A percentile compares a stretch with the other conserved stretches of the same genome.
Evolutionary conservation across 129 eudicot genomes (phyloP).

Genomic region (Rutidosis leptorrhynchoides): DNA sequence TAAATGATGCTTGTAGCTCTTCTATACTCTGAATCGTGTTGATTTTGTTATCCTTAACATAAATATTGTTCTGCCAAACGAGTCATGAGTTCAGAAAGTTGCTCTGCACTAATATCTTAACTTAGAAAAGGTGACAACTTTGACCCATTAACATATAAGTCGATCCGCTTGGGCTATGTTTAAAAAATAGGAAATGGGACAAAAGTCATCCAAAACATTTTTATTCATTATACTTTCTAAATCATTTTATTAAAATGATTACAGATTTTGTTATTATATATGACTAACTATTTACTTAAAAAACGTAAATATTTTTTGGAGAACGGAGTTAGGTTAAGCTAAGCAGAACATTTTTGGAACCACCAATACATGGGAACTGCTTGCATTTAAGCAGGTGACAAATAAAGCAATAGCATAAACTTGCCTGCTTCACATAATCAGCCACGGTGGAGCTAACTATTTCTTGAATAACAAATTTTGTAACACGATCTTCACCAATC

Average conservation of each 20-base stretch:
- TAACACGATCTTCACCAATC: conserved; percentile 77
- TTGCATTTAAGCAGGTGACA: conserved; percentile 1
- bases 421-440: conserved; percentile 74
- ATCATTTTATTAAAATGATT: too few relatives aligned
- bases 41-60: conserved; percentile 67
- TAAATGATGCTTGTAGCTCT: conserved; percentile 61
- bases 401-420: conserved; percentile 18
- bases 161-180: not conserved
- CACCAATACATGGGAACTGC: not conserved
- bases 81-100: conserved; percentile 1
- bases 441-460: conserved; percentile 72
- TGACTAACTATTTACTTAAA: not conserved
- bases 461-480: conserved; percentile 73
- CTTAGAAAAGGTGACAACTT: not conserved
- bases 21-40: conserved; percentile 70
- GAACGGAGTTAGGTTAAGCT: not conserved
- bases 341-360: not conserved
- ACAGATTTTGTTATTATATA: not conserved
- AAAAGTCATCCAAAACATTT: not conserved
- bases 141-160: not conserved
- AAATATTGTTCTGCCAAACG: conserved; percentile 53
- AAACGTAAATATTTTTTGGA: not conserved
- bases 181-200: not conserved
- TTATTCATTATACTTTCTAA: not conserved
- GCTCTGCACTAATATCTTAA: not conserved